Evolutionary conservation across 192 early-diverging fungal species (phyloP).

Genomic region (Nowakowskiella sp.): DNA sequence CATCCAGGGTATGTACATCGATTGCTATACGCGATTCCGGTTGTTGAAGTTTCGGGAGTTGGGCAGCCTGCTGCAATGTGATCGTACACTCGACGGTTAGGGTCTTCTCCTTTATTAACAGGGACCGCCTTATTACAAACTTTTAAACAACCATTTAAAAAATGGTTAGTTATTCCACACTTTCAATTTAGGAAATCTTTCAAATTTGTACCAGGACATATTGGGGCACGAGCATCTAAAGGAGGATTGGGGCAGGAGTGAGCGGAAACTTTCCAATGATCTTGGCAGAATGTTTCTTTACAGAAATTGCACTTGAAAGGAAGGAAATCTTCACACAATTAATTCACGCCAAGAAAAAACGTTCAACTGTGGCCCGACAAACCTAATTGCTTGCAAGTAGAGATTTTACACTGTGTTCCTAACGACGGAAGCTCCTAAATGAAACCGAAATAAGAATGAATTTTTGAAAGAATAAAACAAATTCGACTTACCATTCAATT

Average conservation of each 20-base stretch:
- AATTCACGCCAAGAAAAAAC: neutral
- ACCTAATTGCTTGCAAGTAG: conserved; percentile 10
- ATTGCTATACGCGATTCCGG: conserved; percentile 43
- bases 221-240: conserved; percentile 47
- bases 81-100: conserved; percentile 57
- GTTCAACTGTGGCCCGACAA: neutral
- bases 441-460: too few relatives aligned
- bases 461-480: too few relatives aligned
- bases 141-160: too few relatives aligned
- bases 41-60: conserved; percentile 38
- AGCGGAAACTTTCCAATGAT: conserved; percentile 59
- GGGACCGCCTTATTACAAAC: conserved; percentile 70
- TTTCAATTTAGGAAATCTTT: neutral
- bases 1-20: conserved; percentile 57
- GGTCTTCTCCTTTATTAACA: conserved; percentile 59
- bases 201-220: conserved; percentile 25
- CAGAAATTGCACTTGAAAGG: conserved; percentile 49
- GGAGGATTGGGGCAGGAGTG: conserved; percentile 48
- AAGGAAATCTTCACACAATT: conserved; percentile 29
- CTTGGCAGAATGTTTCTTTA: conserved; percentile 48
- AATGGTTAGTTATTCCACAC: neutral
- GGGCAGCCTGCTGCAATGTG: conserved; percentile 59
- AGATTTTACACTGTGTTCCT: conserved; percentile 11
- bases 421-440: conserved; percentile 18
- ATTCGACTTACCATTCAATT: too few relatives aligned